A percentile compares a stretch with the other conserved stretches of the same genome.
Conservation (phyloP, 768 basidiomycete genomes). For the Paxillus involutus region DNA sequence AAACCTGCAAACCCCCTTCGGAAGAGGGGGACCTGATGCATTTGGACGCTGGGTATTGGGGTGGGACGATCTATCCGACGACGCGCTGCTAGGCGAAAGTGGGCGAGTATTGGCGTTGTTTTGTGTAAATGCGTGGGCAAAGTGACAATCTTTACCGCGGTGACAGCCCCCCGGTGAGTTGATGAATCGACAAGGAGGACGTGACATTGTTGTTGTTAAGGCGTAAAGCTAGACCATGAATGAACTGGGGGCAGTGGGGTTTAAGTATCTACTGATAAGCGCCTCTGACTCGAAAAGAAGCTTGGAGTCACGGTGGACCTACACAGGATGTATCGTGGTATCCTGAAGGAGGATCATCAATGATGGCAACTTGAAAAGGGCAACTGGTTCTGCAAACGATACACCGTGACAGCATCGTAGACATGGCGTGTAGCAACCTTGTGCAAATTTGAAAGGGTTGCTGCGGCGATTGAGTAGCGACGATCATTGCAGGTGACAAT, state of each 20-base stretch:
- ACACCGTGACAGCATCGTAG: no score
- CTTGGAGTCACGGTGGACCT: not conserved
- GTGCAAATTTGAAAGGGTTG: no score
- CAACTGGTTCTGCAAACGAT: no score
- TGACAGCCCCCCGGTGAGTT: conserved; percentile 46
- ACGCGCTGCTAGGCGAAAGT: not conserved
- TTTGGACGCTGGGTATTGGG: conserved; percentile 4
- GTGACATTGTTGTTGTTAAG: conserved; percentile 19
- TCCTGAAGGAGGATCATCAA: no score
- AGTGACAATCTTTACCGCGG: conserved; percentile 41
- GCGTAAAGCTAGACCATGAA: not conserved
- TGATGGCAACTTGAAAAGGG: no score
- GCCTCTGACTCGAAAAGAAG: not conserved
- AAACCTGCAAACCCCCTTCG: conserved; percentile 43
- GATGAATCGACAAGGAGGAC: conserved; percentile 39
- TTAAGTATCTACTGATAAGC: not conserved
- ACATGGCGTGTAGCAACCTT: no score
- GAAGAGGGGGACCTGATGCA: conserved; percentile 21
- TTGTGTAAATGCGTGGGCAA: conserved; percentile 20
- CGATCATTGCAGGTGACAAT: no score
- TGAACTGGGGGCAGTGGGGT: not conserved
- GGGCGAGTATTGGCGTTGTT: conserved; percentile 18
- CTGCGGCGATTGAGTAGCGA: no score
- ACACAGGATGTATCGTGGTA: not conserved
- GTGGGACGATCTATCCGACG: conserved; percentile 6